Percentiles rank a stretch among this genome's conserved stretches.
Conservation (phyloP, 495 filamentous ascomycete species). For the Neurospora hispaniola region DNA sequence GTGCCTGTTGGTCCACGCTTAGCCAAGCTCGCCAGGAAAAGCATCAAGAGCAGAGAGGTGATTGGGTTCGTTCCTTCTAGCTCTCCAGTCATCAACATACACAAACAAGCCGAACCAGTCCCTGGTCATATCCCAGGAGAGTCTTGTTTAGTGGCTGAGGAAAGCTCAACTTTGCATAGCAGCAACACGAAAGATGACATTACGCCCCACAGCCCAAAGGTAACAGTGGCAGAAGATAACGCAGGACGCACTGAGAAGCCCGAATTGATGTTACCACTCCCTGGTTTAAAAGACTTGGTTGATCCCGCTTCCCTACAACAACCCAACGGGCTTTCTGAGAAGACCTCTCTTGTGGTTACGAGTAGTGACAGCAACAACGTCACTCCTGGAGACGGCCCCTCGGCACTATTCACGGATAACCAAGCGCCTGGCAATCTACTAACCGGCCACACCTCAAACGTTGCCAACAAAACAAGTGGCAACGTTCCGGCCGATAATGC, state of each 20-base stretch:
- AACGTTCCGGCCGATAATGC: background rate
- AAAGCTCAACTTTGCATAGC: background rate
- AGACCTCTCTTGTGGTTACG: background rate
- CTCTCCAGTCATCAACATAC: conserved; percentile 5
- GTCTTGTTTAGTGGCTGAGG: background rate
- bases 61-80: conserved; percentile 28
- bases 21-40: conserved; percentile 27
- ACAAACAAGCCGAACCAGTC: background rate
- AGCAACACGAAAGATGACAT: background rate
- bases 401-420: background rate
- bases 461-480: background rate
- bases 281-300: background rate
- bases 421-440: background rate
- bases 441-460: background rate
- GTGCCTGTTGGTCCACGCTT: conserved; percentile 19
- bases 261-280: background rate
- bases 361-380: background rate
- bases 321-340: background rate
- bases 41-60: conserved; percentile 33
- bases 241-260: background rate
- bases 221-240: background rate
- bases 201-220: background rate
- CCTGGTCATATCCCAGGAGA: background rate
- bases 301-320: background rate
- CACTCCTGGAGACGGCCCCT: background rate